These are phyloP conservation scores for Sordariomycetes sp. DNA, from an alignment of 2,329 filamentous ascomycete genomes.

Conservation along the genomic window DNA sequence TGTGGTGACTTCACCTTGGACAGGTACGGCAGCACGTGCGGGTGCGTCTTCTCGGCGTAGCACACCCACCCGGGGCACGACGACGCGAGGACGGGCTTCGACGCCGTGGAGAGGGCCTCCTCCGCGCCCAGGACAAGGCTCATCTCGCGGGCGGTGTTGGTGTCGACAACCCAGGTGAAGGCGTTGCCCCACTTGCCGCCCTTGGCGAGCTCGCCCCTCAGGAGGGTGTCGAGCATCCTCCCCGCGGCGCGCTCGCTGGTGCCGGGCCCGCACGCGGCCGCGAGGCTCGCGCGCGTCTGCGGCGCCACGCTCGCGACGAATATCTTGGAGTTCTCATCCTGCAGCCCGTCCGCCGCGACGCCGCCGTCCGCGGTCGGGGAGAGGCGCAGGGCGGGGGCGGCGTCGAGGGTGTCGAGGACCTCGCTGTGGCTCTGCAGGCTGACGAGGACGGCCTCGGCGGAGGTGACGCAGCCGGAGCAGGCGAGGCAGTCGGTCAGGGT, in stretches of 20 bases:
- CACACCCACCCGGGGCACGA: conserved; percentile 98
- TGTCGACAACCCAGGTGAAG: conserved; percentile 88
- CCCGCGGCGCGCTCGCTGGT: conserved; percentile 65
- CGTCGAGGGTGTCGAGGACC: conserved; percentile 73
- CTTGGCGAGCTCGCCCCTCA: conserved; percentile 29
- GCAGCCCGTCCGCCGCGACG: conserved; percentile 36
- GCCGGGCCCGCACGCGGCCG: conserved; percentile 66
- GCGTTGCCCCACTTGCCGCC: conserved; percentile 59
- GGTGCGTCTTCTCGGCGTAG: conserved; percentile 97
- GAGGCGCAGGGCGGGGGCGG: conserved; percentile 39
- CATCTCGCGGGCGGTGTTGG: conserved; percentile 70
- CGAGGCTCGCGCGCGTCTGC: conserved; percentile 80
- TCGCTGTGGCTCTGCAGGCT: conserved; percentile 89
- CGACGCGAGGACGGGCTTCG: conserved; percentile 64
- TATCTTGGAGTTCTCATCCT: conserved; percentile 55
- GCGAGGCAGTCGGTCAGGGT: conserved; percentile 95
- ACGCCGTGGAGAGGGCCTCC: conserved; percentile 34
- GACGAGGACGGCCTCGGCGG: conserved; percentile 92
- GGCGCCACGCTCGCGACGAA: conserved; percentile 92
- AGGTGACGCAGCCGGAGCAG: conserved; percentile 95
- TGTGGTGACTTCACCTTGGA: conserved; percentile 91
- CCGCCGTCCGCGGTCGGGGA: conserved; percentile 14
- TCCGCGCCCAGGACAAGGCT: conserved; percentile 72
- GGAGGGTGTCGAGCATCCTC: conserved; percentile 70
- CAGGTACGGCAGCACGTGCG: conserved; percentile 82